These are phyloP conservation scores for Leucocoprinus birnbaumii DNA, from an alignment of 768 basidiomycete species.

Conservation along the genomic window DNA sequence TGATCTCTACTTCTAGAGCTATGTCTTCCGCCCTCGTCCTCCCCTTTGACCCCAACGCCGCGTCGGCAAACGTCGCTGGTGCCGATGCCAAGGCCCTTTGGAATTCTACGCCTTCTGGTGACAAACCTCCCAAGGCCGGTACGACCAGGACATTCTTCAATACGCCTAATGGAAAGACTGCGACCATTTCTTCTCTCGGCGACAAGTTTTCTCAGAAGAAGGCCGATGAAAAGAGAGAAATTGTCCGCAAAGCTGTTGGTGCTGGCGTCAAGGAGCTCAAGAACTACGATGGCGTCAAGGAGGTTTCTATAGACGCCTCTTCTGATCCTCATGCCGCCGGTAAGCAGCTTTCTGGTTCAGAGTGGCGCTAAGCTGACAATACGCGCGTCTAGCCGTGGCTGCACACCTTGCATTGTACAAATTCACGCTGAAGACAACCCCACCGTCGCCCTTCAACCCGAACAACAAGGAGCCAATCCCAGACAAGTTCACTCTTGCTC, in stretches of 20 bases:
- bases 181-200: constrained; percentile 58
- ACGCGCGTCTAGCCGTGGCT: constrained; percentile 56
- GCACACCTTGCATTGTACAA: constrained; percentile 73
- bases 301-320: constrained; percentile 61
- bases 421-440: constrained; percentile 76
- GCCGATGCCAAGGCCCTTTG: constrained; percentile 51
- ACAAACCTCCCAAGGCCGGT: constrained; percentile 57
- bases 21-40: constrained; percentile 61
- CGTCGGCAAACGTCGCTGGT: constrained; percentile 26
- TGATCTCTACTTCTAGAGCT: constrained; percentile 18
- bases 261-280: constrained; percentile 70
- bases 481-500: constrained; percentile 45
- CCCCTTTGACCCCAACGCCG: constrained; percentile 49
- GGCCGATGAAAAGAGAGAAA: constrained; percentile 51
- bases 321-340: constrained; percentile 77
- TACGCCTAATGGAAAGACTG: constrained; percentile 42
- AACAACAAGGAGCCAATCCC: constrained; percentile 49
- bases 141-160: constrained; percentile 66
- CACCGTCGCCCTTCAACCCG: constrained; percentile 64
- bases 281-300: constrained; percentile 56
- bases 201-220: constrained; percentile 47
- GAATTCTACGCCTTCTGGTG: constrained; percentile 43
- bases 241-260: constrained; percentile 69
- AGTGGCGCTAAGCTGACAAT: neutral
- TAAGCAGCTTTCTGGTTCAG: constrained; percentile 24